Evolutionary conservation across 23 red algal genomes (phyloP).

Genomic region (Cyanidiococcus yangmingshanensis): DNA sequence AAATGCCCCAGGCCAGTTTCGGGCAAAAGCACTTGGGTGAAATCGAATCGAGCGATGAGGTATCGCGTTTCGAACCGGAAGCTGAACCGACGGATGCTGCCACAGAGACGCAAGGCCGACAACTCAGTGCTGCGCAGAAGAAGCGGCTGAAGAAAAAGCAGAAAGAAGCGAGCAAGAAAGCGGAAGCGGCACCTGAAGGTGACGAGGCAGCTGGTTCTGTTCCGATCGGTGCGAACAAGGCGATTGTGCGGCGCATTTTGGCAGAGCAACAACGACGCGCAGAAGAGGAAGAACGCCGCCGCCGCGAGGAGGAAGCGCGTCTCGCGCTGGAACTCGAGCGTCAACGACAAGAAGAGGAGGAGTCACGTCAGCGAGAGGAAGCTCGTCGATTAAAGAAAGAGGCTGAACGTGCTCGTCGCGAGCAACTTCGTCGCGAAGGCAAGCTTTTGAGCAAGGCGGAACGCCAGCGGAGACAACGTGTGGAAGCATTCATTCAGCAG

Average conservation of each 20-base stretch:
- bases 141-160: constrained; percentile 59
- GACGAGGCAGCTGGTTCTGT: constrained; percentile 16
- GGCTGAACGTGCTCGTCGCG: constrained; percentile 48
- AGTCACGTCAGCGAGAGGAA: constrained; percentile 13
- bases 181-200: constrained; percentile 10
- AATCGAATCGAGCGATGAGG: too few species aligned
- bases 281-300: constrained; percentile 43
- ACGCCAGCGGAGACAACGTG: constrained; percentile 47
- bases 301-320: constrained; percentile 27
- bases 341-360: constrained; percentile 32
- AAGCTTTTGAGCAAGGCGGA: constrained; percentile 68
- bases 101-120: constrained; percentile 13
- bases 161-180: constrained; percentile 44
- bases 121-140: constrained; percentile 55
- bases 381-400: constrained; percentile 44
- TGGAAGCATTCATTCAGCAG: constrained; percentile 62
- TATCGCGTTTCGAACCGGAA: too few species aligned
- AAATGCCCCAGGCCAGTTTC: too few species aligned
- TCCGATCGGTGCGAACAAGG: constrained; percentile 29
- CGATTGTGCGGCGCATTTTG: constrained; percentile 55
- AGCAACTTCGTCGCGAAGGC: constrained; percentile 63
- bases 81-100: too few species aligned
- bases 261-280: constrained; percentile 42
- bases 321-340: constrained; percentile 34
- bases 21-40: too few species aligned